These are phyloP conservation scores for Ophiognomonia clavigignenti-juglandacearum DNA, from an alignment of 2,329 filamentous ascomycete species.

Conservation along the genomic window DNA sequence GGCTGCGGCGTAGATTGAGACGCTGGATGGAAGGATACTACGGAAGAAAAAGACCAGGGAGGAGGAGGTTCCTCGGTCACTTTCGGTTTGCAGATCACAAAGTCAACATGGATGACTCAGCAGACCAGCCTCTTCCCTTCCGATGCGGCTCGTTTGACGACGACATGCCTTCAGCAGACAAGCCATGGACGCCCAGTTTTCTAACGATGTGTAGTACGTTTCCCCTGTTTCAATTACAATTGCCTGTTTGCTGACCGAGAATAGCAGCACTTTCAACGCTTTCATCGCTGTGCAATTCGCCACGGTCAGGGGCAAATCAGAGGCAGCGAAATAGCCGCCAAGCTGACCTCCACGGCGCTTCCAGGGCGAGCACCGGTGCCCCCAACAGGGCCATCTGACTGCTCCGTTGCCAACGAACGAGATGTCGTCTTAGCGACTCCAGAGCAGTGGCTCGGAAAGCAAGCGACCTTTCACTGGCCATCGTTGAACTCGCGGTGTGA, in stretches of 20 bases:
- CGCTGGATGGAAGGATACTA: too few species aligned
- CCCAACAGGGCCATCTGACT: too few species aligned
- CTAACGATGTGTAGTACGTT: too few species aligned
- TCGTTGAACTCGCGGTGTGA: neutral
- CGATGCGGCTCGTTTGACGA: neutral
- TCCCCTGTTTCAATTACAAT: too few species aligned
- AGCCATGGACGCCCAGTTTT: too few species aligned
- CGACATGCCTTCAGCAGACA: neutral
- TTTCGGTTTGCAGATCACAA: neutral
- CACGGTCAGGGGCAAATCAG: slow-evolving; percentile 11
- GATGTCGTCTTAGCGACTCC: neutral
- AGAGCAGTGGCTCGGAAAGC: neutral
- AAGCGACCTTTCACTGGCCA: neutral
- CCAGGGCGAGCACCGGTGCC: too few species aligned
- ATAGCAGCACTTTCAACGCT: neutral
- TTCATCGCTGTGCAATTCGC: neutral
- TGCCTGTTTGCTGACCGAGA: slow-evolving; percentile 3
- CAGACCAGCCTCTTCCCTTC: neutral
- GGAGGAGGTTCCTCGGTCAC: neutral
- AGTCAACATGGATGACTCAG: neutral
- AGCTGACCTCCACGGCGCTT: slow-evolving; percentile 2
- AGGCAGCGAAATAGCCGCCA: slow-evolving; percentile 13
- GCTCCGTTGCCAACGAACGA: slow-evolving; percentile 1
- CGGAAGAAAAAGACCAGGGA: neutral
- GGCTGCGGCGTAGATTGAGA: neutral